Conservation (phyloP, 2,329 filamentous ascomycete genomes). For the Stenocarpella maydis region DNA sequence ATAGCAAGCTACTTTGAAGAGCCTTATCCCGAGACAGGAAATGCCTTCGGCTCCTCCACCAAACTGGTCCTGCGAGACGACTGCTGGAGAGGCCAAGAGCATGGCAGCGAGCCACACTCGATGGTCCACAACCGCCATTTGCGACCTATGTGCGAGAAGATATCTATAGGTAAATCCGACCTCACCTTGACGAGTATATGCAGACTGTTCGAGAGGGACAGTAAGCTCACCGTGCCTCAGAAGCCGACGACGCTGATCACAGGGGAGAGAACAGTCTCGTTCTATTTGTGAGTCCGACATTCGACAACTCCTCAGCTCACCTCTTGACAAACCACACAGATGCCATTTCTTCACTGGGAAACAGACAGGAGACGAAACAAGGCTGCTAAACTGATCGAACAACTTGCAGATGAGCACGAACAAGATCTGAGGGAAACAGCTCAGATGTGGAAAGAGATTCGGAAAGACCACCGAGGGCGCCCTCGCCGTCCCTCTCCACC, state of each 20-base stretch:
- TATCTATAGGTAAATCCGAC: conserved; percentile 42
- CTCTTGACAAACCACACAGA: conserved; percentile 38
- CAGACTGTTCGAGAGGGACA: neutral
- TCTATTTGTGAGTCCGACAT: conserved; percentile 42
- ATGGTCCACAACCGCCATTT: conserved; percentile 48
- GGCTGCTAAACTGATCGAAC: conserved; percentile 42
- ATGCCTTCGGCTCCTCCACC: conserved; percentile 3
- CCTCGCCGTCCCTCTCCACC: neutral
- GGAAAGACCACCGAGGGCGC: neutral
- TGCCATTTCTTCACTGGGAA: conserved; percentile 54
- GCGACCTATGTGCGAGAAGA: conserved; percentile 44
- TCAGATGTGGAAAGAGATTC: conserved; percentile 15
- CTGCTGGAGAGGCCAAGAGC: conserved; percentile 48
- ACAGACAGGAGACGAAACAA: conserved; percentile 44
- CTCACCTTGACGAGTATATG: neutral
- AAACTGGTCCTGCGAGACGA: conserved; percentile 43
- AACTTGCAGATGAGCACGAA: conserved; percentile 32
- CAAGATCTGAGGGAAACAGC: conserved; percentile 4
- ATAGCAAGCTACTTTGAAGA: conserved; percentile 44
- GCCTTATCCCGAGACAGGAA: conserved; percentile 30
- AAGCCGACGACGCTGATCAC: neutral
- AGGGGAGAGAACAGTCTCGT: conserved; percentile 38
- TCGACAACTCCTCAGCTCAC: neutral
- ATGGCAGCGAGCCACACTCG: conserved; percentile 37
- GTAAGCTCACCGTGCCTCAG: neutral